These are phyloP conservation scores for Stachybotrys elegans DNA, from an alignment of 2,329 filamentous ascomycete species.

Conservation along the genomic window DNA sequence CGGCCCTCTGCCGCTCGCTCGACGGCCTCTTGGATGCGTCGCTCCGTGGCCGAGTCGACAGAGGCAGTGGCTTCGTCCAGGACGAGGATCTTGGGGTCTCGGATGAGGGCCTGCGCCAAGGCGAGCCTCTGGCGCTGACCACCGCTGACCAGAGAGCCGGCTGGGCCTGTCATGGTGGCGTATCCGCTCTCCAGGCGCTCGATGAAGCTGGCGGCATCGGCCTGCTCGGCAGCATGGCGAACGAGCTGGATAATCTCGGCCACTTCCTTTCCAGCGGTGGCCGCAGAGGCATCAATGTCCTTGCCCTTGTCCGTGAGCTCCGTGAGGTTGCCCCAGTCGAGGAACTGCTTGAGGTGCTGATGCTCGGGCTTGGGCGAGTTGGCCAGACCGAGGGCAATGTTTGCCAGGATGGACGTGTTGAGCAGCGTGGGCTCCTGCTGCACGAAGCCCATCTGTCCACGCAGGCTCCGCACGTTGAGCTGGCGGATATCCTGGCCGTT, in stretches of 20 bases:
- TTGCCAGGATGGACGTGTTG: slow-evolving; percentile 43
- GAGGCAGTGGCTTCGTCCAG: slow-evolving; percentile 59
- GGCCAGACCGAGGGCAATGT: slow-evolving; percentile 45
- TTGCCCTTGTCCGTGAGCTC: slow-evolving; percentile 47
- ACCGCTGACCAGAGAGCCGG: slow-evolving; percentile 51
- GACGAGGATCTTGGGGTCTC: slow-evolving; percentile 52
- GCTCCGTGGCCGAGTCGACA: slow-evolving; percentile 54
- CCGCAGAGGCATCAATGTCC: slow-evolving; percentile 38
- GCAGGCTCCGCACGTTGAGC: slow-evolving; percentile 39
- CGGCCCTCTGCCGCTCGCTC: slow-evolving; percentile 43
- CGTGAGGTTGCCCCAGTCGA: slow-evolving; percentile 44
- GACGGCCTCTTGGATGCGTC: slow-evolving; percentile 45
- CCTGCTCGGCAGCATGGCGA: slow-evolving; percentile 47
- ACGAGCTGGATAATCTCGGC: slow-evolving; percentile 47
- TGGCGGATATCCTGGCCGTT: slow-evolving; percentile 43
- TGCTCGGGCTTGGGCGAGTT: slow-evolving; percentile 36
- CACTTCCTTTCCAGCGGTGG: slow-evolving; percentile 35
- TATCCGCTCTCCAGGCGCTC: slow-evolving; percentile 48
- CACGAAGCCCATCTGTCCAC: slow-evolving; percentile 37
- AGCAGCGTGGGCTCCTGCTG: slow-evolving; percentile 41
- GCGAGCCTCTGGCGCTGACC: slow-evolving; percentile 58
- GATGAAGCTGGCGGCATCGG: slow-evolving; percentile 55
- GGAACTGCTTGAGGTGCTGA: slow-evolving; percentile 32
- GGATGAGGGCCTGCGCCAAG: slow-evolving; percentile 52
- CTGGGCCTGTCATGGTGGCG: slow-evolving; percentile 46